These are phyloP conservation scores for Coelastrella sp. DNA, from an alignment of 139 green algal genomes.

Conservation along the genomic window DNA sequence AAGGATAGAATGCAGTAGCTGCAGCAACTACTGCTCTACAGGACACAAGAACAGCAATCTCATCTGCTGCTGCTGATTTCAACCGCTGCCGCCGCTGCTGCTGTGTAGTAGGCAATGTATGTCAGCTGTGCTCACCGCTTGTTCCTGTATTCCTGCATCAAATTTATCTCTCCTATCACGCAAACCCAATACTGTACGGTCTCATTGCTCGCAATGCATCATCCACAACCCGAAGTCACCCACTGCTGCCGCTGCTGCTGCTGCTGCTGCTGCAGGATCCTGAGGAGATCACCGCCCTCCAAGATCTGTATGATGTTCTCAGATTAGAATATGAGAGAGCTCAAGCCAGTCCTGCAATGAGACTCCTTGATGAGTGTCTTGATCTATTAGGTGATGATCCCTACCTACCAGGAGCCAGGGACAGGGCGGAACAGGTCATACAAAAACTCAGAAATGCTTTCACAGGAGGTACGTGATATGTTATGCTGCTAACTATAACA, in stretches of 20 bases:
- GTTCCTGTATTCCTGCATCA: too few relatives aligned
- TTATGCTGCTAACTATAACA: too few relatives aligned
- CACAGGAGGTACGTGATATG: constrained; percentile 13
- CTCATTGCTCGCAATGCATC: neutral
- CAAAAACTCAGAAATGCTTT: constrained; percentile 12
- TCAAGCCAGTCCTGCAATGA: neutral
- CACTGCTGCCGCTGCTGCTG: neutral
- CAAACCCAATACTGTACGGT: too few relatives aligned
- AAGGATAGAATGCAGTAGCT: too few relatives aligned
- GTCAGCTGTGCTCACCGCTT: too few relatives aligned
- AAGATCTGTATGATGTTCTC: neutral
- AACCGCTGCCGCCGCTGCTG: too few relatives aligned
- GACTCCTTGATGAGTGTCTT: constrained; percentile 14
- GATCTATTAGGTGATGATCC: constrained; percentile 33
- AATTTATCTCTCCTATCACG: too few relatives aligned
- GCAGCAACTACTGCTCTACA: too few relatives aligned
- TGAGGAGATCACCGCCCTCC: neutral
- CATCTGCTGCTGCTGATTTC: too few relatives aligned
- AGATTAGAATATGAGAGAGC: constrained; percentile 2
- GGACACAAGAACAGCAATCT: too few relatives aligned
- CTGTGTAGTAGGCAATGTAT: too few relatives aligned
- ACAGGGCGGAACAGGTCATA: neutral
- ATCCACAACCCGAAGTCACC: neutral
- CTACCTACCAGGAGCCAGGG: neutral
- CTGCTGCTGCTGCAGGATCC: neutral